Evolutionary conservation across 2,329 filamentous ascomycete species (phyloP).

Genomic region (Aspergillus uvarum): DNA sequence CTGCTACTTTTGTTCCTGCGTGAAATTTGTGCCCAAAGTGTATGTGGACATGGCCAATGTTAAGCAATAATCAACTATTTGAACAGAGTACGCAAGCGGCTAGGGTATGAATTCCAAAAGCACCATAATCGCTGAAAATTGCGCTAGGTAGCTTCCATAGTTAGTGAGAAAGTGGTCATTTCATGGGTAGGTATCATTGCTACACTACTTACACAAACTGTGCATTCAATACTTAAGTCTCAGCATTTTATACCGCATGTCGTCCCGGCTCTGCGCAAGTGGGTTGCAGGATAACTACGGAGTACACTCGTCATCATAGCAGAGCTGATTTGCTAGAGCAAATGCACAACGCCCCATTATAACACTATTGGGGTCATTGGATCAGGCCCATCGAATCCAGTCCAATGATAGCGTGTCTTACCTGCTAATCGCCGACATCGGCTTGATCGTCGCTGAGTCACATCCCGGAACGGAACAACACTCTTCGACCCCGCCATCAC

Average conservation of each 20-base stretch:
- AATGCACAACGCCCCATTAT: neutral
- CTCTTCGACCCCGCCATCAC: conserved; percentile 29
- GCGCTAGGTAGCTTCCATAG: too few relatives aligned
- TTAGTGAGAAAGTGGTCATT: neutral
- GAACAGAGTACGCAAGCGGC: neutral
- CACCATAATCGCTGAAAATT: neutral
- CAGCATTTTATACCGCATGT: too few relatives aligned
- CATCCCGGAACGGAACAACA: conserved; percentile 34
- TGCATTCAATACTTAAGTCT: too few relatives aligned
- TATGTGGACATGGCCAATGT: neutral
- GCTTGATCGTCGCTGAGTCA: conserved; percentile 22
- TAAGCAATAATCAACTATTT: neutral
- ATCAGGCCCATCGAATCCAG: neutral
- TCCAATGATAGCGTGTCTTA: neutral
- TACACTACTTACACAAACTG: too few relatives aligned
- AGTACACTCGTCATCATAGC: too few relatives aligned
- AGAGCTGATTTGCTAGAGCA: too few relatives aligned
- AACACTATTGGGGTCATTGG: neutral
- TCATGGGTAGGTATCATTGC: too few relatives aligned
- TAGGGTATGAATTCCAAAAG: neutral
- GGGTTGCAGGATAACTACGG: neutral
- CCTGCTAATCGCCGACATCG: conserved; percentile 19
- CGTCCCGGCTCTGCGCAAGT: neutral
- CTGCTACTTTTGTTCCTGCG: neutral
- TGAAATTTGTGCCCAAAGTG: neutral